Base-by-base conservation (phyloP, 192 early-diverging fungal genomes). In the Kappamyces sp. region DNA sequence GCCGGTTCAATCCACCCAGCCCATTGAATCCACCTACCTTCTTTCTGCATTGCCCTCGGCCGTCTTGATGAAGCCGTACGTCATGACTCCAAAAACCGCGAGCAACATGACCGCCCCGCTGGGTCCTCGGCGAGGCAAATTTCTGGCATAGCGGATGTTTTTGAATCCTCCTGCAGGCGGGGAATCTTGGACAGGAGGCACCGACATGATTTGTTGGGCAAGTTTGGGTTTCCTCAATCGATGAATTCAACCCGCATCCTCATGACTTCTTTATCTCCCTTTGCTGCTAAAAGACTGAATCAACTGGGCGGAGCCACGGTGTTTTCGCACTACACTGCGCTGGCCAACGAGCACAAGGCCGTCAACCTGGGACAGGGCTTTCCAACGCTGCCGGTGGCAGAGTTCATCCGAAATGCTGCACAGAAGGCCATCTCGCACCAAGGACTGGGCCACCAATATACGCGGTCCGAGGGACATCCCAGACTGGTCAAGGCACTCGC, bases 311-410 rank as follows among this genome's bases (percentile, higher is more conserved):
- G 36, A 15, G 76, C 72, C 5, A 74, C 76, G n/a, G 76, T 78
- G 6, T 78, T 78, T 64, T 57, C 76, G 3, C 69, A 78, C 66
- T 94, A 92, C 70, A 94, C 90, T 30, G 91, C 87, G 30, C 74
- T 91, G 46, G 86, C 91, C 9, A 75, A 78, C 3, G 84, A 89
- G 54, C 83, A 88, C 52, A 78, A 84, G 38, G 91, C 94, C 4
- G 89, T 94, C 64, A 95, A 98, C 72, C 77, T 95, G 11, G 94
- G 94, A 1, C 94, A 96, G 62, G 78, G 91, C 67, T 98, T 93
- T 66, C 84, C 86, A 11, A 90, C 94, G 11, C 82, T 80, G 6
- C 67, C 62, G 5, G 70, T 80, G 5, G 64, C 86, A 33, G 77
- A 86, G 47, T 91, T 98, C 77, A 85, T 98, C 42, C 79, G 76